These are phyloP conservation scores for Phyllosticta citriasiana DNA, from an alignment of 2,329 filamentous ascomycete genomes.

Conservation along the genomic window DNA sequence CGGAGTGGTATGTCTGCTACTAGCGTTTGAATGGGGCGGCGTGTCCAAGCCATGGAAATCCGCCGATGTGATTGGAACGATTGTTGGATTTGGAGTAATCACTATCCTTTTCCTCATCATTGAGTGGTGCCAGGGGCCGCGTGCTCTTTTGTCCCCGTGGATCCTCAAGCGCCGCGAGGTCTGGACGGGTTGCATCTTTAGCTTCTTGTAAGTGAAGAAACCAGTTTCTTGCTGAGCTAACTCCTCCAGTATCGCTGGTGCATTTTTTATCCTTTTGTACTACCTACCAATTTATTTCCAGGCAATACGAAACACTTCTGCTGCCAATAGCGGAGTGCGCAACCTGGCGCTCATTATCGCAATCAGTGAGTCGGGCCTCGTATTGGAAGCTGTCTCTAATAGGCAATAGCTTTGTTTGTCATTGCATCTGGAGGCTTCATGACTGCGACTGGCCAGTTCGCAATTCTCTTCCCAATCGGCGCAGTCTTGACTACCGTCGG, in stretches of 20 bases:
- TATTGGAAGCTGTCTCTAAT: not conserved
- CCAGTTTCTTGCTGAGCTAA: not conserved
- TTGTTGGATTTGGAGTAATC: not conserved
- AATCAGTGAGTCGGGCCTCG: conserved; percentile 11
- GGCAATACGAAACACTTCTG: conserved; percentile 30
- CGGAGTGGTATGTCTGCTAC: conserved; percentile 22
- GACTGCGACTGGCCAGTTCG: conserved; percentile 31
- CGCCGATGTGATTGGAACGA: not conserved
- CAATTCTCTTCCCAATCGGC: conserved; percentile 29
- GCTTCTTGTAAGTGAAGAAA: conserved; percentile 15
- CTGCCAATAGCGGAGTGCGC: conserved; percentile 28
- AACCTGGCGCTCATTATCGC: conserved; percentile 25
- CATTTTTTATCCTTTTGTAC: conserved; percentile 19
- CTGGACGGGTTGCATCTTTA: not conserved
- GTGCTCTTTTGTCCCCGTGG: not conserved
- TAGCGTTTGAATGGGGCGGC: conserved; percentile 29
- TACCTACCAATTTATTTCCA: conserved; percentile 36
- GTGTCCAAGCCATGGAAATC: conserved; percentile 5
- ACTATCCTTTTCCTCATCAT: conserved; percentile 13
- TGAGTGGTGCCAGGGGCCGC: conserved; percentile 14
- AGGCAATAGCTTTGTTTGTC: conserved; percentile 12
- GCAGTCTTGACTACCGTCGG: conserved; percentile 21
- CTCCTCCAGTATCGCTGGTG: not conserved
- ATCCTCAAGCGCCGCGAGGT: not conserved
- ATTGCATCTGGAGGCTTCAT: conserved; percentile 24